Conservation (phyloP, 495 filamentous ascomycete genomes). For the Cladorrhinum samala region DNA sequence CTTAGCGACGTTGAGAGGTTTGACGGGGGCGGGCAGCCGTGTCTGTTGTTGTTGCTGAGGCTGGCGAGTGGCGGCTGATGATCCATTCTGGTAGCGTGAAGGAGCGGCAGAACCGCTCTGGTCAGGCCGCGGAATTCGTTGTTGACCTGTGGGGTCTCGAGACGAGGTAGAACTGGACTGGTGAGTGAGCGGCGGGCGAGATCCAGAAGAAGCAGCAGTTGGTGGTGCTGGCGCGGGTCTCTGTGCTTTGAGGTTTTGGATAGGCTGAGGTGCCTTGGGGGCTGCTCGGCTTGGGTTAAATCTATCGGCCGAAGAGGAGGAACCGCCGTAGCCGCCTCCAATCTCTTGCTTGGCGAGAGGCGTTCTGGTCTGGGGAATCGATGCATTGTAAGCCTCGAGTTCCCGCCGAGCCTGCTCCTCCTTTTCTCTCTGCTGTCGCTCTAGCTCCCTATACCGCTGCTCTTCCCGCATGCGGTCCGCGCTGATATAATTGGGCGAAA, state of each 20-base stretch:
- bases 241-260: slow-evolving; percentile 44
- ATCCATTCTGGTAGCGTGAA: slow-evolving; percentile 36
- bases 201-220: slow-evolving; percentile 23
- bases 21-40: slow-evolving; percentile 66
- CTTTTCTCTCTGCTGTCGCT: slow-evolving; percentile 53
- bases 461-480: slow-evolving; percentile 52
- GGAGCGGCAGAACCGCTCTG: slow-evolving; percentile 16
- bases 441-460: slow-evolving; percentile 36
- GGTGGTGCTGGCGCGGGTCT: slow-evolving; percentile 49
- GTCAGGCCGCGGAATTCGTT: slow-evolving; percentile 24
- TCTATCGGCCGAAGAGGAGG: slow-evolving; percentile 50
- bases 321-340: slow-evolving; percentile 46
- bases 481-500: slow-evolving; percentile 42
- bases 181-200: slow-evolving; percentile 35
- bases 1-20: slow-evolving; percentile 91
- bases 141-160: slow-evolving; percentile 22
- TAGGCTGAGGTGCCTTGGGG: slow-evolving; percentile 46
- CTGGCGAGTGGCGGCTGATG: slow-evolving; percentile 26
- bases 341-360: slow-evolving; percentile 85
- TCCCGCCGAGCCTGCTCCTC: slow-evolving; percentile 67
- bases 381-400: slow-evolving; percentile 79
- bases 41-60: slow-evolving; percentile 37
- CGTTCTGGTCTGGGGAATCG: slow-evolving; percentile 65
- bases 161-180: slow-evolving; percentile 34
- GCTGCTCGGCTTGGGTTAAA: slow-evolving; percentile 78